Evolutionary conservation across 164 flowering plant species (phyloP).

Genomic region (Aristolochia fimbriata): DNA sequence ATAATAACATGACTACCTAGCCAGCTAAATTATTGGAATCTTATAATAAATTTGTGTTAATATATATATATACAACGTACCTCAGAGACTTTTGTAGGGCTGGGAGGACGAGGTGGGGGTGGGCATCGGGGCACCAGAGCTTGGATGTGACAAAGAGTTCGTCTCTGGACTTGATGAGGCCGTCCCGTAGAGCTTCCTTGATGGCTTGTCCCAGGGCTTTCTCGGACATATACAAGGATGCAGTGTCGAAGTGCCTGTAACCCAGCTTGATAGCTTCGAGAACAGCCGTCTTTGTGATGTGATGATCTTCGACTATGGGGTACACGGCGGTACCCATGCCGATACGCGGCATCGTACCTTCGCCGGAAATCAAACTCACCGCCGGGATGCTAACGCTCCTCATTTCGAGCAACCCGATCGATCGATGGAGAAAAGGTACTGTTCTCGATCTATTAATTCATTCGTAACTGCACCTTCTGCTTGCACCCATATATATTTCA

Average conservation of each 20-base stretch:
- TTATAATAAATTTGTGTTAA: too few relatives aligned
- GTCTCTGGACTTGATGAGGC: conserved; percentile 9
- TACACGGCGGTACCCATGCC: conserved; percentile 15
- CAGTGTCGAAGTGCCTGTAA: conserved; percentile 20
- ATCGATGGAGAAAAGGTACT: too few relatives aligned
- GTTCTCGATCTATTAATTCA: too few relatives aligned
- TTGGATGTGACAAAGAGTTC: conserved; percentile 20
- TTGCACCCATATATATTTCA: too few relatives aligned
- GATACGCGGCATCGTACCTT: conserved; percentile 2
- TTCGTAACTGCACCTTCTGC: too few relatives aligned
- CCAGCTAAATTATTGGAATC: too few relatives aligned
- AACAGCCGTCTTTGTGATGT: conserved; percentile 1
- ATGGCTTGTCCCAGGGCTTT: conserved; percentile 15
- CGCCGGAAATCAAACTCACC: conserved; percentile 3
- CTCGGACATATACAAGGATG: conserved; percentile 10
- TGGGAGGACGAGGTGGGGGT: conserved; percentile 12
- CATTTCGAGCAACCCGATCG: neutral
- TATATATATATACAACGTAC: too few relatives aligned
- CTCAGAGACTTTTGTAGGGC: conserved; percentile 11
- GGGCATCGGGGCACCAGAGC: conserved; percentile 14
- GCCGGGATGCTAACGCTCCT: neutral
- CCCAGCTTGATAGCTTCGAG: conserved; percentile 15
- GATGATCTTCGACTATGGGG: neutral
- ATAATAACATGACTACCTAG: too few relatives aligned
- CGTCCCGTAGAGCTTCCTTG: conserved; percentile 5